These are phyloP conservation scores for Trichophyton verrucosum DNA, from an alignment of 2,329 filamentous ascomycete species.

Conservation along the genomic window DNA sequence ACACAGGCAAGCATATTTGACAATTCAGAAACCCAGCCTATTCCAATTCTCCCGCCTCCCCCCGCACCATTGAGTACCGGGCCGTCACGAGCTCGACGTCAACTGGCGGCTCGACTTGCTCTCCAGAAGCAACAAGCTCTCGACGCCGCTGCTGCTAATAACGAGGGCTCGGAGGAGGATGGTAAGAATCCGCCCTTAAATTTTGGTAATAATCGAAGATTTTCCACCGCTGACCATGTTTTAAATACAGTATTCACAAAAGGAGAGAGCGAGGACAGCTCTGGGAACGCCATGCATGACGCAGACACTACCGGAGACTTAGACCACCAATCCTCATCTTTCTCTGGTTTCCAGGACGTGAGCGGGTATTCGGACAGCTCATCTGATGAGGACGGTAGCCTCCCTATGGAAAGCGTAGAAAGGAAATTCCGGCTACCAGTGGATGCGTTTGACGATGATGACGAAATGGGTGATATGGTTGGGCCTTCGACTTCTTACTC, in stretches of 20 bases:
- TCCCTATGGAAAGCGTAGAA: constrained; percentile 24
- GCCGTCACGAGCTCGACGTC: constrained; percentile 72
- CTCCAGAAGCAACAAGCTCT: constrained; percentile 55
- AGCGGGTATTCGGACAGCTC: constrained; percentile 29
- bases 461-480: constrained; percentile 39
- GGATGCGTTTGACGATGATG: constrained; percentile 42
- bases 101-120: constrained; percentile 77
- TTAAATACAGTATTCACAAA: background rate
- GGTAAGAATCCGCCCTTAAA: background rate
- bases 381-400: constrained; percentile 28
- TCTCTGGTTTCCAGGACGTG: constrained; percentile 28
- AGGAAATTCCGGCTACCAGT: constrained; percentile 41
- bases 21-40: constrained; percentile 26
- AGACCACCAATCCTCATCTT: constrained; percentile 20
- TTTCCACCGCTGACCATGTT: background rate
- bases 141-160: constrained; percentile 22
- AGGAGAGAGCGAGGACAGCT: background rate
- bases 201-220: background rate
- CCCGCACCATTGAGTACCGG: constrained; percentile 72
- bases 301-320: constrained; percentile 10
- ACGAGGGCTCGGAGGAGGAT: constrained; percentile 14
- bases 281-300: background rate
- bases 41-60: constrained; percentile 40
- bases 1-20: constrained; percentile 4
- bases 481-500: constrained; percentile 34